Evolutionary conservation across 2,329 filamentous ascomycete genomes (phyloP).

Genomic region (Arthroderma sp.): DNA sequence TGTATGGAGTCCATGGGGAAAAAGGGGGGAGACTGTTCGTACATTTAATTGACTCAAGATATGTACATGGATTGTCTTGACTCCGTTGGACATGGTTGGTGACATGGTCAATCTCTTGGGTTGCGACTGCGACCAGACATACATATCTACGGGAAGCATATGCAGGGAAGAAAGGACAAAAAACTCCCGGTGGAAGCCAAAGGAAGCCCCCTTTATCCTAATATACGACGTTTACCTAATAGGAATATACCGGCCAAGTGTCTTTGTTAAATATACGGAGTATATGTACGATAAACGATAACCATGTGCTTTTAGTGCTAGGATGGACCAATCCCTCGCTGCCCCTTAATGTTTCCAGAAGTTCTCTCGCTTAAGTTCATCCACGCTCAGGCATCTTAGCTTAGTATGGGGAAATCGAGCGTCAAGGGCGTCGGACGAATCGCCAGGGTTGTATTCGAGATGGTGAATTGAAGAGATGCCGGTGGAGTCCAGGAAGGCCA

Average conservation of each 20-base stretch:
- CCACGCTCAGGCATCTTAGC: slow-evolving; percentile 22
- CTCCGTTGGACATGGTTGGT: neutral
- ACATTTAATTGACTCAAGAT: neutral
- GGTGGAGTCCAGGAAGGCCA: slow-evolving; percentile 53
- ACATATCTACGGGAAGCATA: neutral
- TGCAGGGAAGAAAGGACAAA: neutral
- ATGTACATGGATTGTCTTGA: neutral
- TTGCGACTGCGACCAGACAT: neutral
- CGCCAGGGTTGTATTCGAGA: slow-evolving; percentile 22
- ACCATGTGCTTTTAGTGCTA: neutral
- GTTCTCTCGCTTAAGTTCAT: slow-evolving; percentile 25
- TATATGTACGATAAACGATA: neutral
- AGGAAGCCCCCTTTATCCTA: no score
- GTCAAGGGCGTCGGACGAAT: slow-evolving; percentile 19
- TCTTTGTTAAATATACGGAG: no score
- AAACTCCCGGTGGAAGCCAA: neutral
- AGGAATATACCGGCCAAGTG: no score
- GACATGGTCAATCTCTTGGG: neutral
- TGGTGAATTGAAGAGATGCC: slow-evolving; percentile 32
- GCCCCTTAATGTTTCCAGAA: slow-evolving; percentile 21
- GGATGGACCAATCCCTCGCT: neutral
- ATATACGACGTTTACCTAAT: neutral
- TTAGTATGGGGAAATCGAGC: slow-evolving; percentile 28
- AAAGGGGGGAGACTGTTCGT: neutral
- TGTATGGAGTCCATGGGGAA: neutral